Evolutionary conservation across 306 rosid genomes (phyloP).

Genomic region (Inga leiocalycina): DNA sequence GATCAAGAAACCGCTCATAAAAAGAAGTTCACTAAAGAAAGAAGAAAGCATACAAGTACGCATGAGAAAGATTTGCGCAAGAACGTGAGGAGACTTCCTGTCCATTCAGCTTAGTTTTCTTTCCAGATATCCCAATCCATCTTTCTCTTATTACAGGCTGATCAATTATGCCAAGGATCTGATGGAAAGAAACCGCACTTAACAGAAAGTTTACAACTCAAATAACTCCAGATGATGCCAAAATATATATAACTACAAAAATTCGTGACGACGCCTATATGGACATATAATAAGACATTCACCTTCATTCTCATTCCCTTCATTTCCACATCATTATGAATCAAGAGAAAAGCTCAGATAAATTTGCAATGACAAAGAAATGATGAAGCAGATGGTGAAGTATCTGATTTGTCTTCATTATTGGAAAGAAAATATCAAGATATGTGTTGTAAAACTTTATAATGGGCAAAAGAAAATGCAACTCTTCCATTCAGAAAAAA

Average conservation of each 20-base stretch:
- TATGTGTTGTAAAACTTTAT: neutral
- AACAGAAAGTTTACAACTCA: conserved; percentile 9
- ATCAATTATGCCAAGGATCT: conserved; percentile 94
- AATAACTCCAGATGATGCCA: conserved; percentile 18
- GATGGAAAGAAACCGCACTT: conserved; percentile 35
- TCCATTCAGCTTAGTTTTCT: conserved; percentile 79
- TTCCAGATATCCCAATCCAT: conserved; percentile 86
- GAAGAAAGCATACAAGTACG: conserved; percentile 69
- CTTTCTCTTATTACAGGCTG: conserved; percentile 91
- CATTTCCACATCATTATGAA: neutral
- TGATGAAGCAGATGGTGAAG: conserved; percentile 5
- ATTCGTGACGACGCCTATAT: neutral
- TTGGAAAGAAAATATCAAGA: neutral
- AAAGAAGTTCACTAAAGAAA: conserved; percentile 16
- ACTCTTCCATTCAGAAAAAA: neutral
- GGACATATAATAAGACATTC: neutral
- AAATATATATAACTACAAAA: neutral
- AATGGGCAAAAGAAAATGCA: neutral
- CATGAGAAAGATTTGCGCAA: conserved; percentile 69
- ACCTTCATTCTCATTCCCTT: neutral
- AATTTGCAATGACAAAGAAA: conserved; percentile 11
- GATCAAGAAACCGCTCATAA: conserved; percentile 9
- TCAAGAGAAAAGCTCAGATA: neutral
- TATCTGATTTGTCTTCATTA: conserved; percentile 12
- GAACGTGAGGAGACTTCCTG: conserved; percentile 72